Conservation (phyloP, 2,329 filamentous ascomycete species). For the Onygena corvina region DNA sequence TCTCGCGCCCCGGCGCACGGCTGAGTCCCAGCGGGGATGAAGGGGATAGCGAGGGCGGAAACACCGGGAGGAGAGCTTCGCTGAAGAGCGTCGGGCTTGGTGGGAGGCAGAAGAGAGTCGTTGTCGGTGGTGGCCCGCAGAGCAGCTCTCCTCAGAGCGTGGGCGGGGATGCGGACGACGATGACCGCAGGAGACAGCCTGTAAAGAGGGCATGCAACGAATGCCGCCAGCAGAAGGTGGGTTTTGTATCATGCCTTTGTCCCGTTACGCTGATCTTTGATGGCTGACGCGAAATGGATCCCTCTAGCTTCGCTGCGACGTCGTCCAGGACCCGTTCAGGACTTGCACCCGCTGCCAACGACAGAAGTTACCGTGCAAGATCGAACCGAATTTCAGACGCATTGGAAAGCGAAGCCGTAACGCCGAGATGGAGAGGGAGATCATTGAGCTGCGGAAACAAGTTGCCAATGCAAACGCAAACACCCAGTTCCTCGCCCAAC, state of each 20-base stretch:
- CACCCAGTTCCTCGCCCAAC: slow-evolving; percentile 12
- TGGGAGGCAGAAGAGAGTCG: slow-evolving; percentile 4
- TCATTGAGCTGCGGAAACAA: slow-evolving; percentile 40
- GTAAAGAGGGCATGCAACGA: slow-evolving; percentile 57
- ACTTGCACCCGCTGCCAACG: slow-evolving; percentile 52
- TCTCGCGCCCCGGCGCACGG: not conserved
- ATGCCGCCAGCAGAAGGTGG: slow-evolving; percentile 57
- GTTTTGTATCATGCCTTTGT: slow-evolving; percentile 9
- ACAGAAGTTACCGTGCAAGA: slow-evolving; percentile 51
- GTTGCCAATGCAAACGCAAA: slow-evolving; percentile 30
- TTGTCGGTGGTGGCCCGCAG: slow-evolving; percentile 30
- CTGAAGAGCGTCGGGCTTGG: not conserved
- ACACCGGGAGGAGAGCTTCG: not conserved
- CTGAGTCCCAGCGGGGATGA: not conserved
- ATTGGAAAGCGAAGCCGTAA: slow-evolving; percentile 55
- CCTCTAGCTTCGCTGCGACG: slow-evolving; percentile 53
- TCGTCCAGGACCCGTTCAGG: slow-evolving; percentile 51
- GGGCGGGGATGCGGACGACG: slow-evolving; percentile 35
- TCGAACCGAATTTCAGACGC: slow-evolving; percentile 58
- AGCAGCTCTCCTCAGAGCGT: slow-evolving; percentile 36
- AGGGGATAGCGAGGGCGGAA: not conserved
- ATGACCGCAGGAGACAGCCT: slow-evolving; percentile 35
- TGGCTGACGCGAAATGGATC: not conserved
- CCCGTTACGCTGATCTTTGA: not conserved
- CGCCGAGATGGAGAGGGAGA: slow-evolving; percentile 51